phyloP scores from a whole-genome alignment of 208 protist genomes.

The Blechomonas ayalai region DNA sequence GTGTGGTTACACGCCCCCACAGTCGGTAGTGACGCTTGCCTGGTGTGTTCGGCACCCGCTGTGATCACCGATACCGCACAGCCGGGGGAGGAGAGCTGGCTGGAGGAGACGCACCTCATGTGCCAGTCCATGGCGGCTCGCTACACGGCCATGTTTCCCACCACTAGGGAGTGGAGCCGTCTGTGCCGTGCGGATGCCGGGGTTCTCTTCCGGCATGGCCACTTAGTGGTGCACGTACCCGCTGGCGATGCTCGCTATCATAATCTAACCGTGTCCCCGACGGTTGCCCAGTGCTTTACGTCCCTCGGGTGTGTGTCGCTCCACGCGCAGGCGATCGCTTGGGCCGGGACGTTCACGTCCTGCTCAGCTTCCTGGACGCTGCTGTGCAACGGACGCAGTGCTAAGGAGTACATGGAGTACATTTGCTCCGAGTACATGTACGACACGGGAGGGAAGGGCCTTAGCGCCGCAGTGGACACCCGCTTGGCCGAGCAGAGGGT shows the following conservation, averaged over 20 bases:
- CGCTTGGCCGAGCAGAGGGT: constrained; percentile 10
- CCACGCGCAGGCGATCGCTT: constrained; percentile 10
- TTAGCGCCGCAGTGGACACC: constrained; percentile 18
- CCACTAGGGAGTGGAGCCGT: constrained; percentile 9
- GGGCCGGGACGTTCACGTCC: constrained; percentile 5
- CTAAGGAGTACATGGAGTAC: constrained; percentile 63
- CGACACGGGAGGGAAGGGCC: constrained; percentile 29
- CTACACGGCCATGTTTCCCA: not conserved
- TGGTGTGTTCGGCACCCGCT: constrained; percentile 21
- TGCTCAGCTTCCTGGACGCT: constrained; percentile 43
- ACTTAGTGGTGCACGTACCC: constrained; percentile 52
- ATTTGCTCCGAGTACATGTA: constrained; percentile 51
- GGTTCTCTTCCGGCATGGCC: constrained; percentile 36
- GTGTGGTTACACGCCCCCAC: constrained; percentile 32
- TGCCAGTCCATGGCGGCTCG: not conserved
- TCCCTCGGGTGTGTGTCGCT: constrained; percentile 32
- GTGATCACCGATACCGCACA: not conserved
- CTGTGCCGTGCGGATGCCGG: constrained; percentile 11
- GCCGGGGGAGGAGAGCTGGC: not conserved
- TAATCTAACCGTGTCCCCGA: constrained; percentile 19
- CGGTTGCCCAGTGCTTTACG: constrained; percentile 18
- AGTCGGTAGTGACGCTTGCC: constrained; percentile 29
- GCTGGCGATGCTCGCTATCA: constrained; percentile 16
- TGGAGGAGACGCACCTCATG: not conserved
- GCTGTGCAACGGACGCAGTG: constrained; percentile 47